Evolutionary conservation across 371 early-diverging fungal genomes (phyloP).

Genomic region (Smittium culicis): DNA sequence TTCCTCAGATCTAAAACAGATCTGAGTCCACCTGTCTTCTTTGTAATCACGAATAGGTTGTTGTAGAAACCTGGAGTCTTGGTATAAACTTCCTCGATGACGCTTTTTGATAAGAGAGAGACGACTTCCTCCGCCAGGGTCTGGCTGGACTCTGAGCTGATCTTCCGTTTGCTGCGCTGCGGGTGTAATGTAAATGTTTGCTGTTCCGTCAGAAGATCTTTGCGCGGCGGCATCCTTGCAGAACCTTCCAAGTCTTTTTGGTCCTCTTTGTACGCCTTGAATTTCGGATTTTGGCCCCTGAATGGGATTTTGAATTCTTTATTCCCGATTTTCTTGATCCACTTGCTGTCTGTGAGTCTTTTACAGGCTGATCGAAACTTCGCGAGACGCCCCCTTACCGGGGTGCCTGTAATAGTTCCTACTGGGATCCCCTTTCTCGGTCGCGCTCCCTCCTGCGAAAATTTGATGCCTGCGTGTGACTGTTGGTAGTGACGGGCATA

Average conservation of each 20-base stretch:
- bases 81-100: background rate
- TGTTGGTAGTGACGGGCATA: too few species aligned
- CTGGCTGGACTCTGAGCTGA: background rate
- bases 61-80: background rate
- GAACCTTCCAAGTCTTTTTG: background rate
- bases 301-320: background rate
- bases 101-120: background rate
- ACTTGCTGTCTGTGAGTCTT: background rate
- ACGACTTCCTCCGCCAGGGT: background rate
- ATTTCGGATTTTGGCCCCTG: background rate
- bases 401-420: background rate
- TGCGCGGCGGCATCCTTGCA: background rate
- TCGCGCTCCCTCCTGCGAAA: background rate
- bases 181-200: background rate
- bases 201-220: background rate
- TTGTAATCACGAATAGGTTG: slow-evolving; percentile 4
- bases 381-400: background rate
- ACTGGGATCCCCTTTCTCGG: background rate
- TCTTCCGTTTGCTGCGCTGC: background rate
- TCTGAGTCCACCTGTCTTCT: slow-evolving; percentile 11
- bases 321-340: background rate
- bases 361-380: background rate
- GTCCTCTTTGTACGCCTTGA: background rate
- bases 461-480: too few species aligned
- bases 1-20: slow-evolving; percentile 24